phyloP scores from a whole-genome alignment of 305 asterid species.

The Solanum aculeatissimum region DNA sequence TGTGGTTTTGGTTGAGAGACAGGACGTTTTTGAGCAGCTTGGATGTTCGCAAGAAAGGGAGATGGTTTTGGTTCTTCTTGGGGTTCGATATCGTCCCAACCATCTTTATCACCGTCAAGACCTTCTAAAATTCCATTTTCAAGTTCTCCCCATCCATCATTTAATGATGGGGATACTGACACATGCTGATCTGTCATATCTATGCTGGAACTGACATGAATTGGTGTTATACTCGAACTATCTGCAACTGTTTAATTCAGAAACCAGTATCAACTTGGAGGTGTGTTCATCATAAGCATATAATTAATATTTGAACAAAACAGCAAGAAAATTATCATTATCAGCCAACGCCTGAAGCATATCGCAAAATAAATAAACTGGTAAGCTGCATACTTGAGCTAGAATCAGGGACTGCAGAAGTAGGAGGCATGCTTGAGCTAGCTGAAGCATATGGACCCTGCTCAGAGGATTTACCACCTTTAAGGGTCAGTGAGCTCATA shows the following conservation, averaged over 20 bases:
- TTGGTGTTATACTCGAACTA: slow-evolving; percentile 29
- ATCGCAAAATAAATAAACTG: not conserved
- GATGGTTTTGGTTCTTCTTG: slow-evolving; percentile 75
- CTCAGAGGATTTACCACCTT: slow-evolving; percentile 76
- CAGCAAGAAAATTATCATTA: not conserved
- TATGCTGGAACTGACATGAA: slow-evolving; percentile 21
- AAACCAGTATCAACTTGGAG: slow-evolving; percentile 12
- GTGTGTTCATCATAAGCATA: not conserved
- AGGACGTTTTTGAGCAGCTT: slow-evolving; percentile 73
- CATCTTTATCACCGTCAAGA: slow-evolving; percentile 47
- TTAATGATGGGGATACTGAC: slow-evolving; percentile 60
- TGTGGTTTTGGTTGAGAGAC: slow-evolving; percentile 61
- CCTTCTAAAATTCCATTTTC: slow-evolving; percentile 66
- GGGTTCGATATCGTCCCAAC: slow-evolving; percentile 96
- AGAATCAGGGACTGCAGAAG: slow-evolving; percentile 52
- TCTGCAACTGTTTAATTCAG: slow-evolving; percentile 31
- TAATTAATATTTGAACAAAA: not conserved
- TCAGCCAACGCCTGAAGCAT: not conserved
- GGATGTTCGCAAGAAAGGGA: slow-evolving; percentile 72
- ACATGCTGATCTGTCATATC: slow-evolving; percentile 39
- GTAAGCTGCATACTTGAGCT: slow-evolving; percentile 41
- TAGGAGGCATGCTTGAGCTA: slow-evolving; percentile 40
- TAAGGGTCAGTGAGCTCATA: slow-evolving; percentile 91
- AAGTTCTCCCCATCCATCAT: slow-evolving; percentile 97
- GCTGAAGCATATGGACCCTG: slow-evolving; percentile 50